Conservation (phyloP, 2,329 filamentous ascomycete species). For the Fusarium newnesense region DNA sequence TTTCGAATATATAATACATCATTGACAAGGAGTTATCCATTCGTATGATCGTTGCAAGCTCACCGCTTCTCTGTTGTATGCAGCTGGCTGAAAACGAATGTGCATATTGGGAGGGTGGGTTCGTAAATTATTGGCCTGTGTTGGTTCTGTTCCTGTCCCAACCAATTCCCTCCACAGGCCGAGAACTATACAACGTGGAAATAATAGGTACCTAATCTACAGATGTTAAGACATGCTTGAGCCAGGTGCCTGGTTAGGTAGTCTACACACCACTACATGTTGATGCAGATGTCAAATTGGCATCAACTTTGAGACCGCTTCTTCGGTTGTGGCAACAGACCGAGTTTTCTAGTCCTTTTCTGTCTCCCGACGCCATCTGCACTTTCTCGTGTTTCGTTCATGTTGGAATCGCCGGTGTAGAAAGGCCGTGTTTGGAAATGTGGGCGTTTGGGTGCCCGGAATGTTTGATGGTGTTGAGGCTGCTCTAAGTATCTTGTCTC, state of each 20-base stretch:
- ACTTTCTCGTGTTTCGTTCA: neutral
- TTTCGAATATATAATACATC: neutral
- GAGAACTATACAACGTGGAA: neutral
- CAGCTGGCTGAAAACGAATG: neutral
- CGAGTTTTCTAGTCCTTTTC: neutral
- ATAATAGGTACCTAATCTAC: neutral
- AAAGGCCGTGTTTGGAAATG: slow-evolving; percentile 7
- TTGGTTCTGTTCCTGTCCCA: slow-evolving; percentile 8
- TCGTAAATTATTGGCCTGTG: slow-evolving; percentile 8
- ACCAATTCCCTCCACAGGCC: neutral
- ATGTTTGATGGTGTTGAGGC: slow-evolving; percentile 14
- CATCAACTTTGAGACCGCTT: slow-evolving; percentile 11
- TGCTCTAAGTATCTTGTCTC: neutral
- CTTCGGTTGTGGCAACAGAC: neutral
- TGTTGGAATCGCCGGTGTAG: neutral
- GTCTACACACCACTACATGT: neutral
- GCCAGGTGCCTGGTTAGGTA: slow-evolving; percentile 3
- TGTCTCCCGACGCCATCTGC: neutral
- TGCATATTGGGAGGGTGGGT: neutral
- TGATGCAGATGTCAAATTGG: slow-evolving; percentile 24
- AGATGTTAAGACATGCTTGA: neutral
- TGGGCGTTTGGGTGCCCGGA: neutral
- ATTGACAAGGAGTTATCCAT: neutral
- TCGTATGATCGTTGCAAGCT: neutral
- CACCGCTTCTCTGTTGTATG: slow-evolving; percentile 11